Conservation (phyloP, 106 monocot genomes). For the Iris macrosiphon region DNA sequence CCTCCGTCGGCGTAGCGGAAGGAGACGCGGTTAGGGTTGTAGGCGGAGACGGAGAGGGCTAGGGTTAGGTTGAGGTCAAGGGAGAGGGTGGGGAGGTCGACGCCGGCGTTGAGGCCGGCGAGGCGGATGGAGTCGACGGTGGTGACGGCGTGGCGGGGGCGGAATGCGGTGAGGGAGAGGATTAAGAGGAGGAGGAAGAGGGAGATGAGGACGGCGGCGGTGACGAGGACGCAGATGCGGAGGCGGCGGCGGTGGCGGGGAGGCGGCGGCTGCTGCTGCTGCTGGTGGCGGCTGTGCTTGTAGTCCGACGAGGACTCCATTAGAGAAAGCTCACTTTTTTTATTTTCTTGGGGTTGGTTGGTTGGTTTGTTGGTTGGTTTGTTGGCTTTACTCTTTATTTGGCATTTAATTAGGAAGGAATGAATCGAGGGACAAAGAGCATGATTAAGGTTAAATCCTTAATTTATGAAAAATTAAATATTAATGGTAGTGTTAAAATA, state of each 20-base stretch:
- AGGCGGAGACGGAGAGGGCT: conserved; percentile 37
- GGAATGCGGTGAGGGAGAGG: conserved; percentile 55
- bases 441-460: too few species aligned
- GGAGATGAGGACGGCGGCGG: conserved; percentile 12
- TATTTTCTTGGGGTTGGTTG: too few species aligned
- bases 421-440: too few species aligned
- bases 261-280: background rate
- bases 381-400: too few species aligned
- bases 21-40: conserved; percentile 65
- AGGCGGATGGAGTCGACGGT: conserved; percentile 59
- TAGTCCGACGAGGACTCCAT: too few species aligned
- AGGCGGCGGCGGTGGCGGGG: background rate
- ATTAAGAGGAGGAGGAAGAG: conserved; percentile 34
- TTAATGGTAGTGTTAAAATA: too few species aligned
- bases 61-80: conserved; percentile 69
- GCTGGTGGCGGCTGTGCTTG: conserved; percentile 5
- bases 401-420: too few species aligned
- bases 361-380: too few species aligned
- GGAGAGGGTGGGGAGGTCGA: conserved; percentile 28
- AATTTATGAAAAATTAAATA: too few species aligned
- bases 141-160: conserved; percentile 41
- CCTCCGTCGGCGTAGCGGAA: conserved; percentile 55
- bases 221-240: conserved; percentile 14
- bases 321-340: too few species aligned
- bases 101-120: conserved; percentile 28